Evolutionary conservation across 257 asterid genomes (phyloP).

Genomic region (Ligustrum vulgare): DNA sequence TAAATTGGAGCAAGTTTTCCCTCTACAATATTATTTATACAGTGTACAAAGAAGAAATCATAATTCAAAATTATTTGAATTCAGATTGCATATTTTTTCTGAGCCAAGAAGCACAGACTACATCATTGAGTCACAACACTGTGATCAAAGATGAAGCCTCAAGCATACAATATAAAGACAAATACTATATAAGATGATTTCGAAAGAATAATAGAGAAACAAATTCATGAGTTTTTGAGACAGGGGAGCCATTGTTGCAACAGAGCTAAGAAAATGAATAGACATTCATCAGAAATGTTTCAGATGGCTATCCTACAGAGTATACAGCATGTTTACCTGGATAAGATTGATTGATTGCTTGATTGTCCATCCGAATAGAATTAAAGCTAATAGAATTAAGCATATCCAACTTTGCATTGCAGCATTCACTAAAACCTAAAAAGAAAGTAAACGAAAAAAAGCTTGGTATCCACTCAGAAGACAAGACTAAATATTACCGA

Average conservation of each 20-base stretch:
- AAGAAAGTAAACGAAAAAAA: slow-evolving; percentile 17
- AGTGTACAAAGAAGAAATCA: background rate
- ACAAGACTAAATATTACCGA: background rate
- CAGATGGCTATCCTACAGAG: background rate
- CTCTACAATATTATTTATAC: background rate
- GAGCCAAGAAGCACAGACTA: background rate
- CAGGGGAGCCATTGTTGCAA: background rate
- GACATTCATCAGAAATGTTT: background rate
- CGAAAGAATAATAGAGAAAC: background rate
- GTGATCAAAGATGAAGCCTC: background rate
- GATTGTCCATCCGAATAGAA: slow-evolving; percentile 73
- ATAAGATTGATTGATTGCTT: slow-evolving; percentile 80
- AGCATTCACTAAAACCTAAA: slow-evolving; percentile 62
- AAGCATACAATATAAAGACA: background rate
- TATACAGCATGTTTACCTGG: slow-evolving; percentile 53
- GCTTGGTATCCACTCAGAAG: background rate
- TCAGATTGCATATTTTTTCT: background rate
- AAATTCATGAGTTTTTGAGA: background rate
- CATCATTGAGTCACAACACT: background rate
- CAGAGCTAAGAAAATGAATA: background rate
- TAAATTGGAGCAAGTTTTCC: background rate
- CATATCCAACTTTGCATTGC: slow-evolving; percentile 53
- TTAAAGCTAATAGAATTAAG: slow-evolving; percentile 46
- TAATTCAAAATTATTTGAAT: background rate
- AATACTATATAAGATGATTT: background rate